Percentiles rank a stretch among this genome's conserved stretches.
These are phyloP conservation scores for Cinnamomum chago DNA, from an alignment of 164 flowering plant genomes.

Conservation along the genomic window DNA sequence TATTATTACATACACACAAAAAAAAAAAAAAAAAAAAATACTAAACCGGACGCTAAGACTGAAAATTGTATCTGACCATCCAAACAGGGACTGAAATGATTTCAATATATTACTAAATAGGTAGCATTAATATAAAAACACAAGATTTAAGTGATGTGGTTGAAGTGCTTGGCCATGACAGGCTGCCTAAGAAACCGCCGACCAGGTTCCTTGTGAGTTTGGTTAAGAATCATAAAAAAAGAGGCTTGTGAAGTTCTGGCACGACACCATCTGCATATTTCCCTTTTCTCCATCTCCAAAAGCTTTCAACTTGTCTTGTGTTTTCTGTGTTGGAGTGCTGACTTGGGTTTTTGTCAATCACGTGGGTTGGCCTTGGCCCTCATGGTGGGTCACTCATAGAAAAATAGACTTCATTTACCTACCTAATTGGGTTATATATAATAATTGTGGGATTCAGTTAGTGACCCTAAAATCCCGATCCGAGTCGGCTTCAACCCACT, in stretches of 20 bases:
- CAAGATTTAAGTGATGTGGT: not conserved
- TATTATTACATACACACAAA: no score
- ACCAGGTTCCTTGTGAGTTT: constrained; percentile 21
- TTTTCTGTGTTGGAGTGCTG: constrained; percentile 1
- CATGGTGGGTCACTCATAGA: no score
- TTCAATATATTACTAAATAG: not conserved
- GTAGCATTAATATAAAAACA: not conserved
- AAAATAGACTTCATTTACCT: no score
- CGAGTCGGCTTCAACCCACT: no score
- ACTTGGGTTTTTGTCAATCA: constrained; percentile 15
- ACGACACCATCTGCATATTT: constrained; percentile 17
- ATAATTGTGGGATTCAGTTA: no score
- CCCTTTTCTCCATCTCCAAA: not conserved
- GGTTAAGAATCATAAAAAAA: constrained; percentile 12
- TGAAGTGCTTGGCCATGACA: not conserved
- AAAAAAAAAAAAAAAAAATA: no score
- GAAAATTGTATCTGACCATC: not conserved
- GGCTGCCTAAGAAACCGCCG: constrained; percentile 13
- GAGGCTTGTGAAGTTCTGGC: constrained; percentile 18
- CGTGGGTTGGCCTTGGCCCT: constrained; percentile 8
- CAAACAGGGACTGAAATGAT: no score
- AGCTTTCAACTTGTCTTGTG: not conserved
- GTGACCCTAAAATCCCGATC: no score
- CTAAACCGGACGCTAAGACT: not conserved
- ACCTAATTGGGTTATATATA: no score